phyloP scores from a whole-genome alignment of 2,329 filamentous ascomycete species.

The Calonectria honghensis region DNA sequence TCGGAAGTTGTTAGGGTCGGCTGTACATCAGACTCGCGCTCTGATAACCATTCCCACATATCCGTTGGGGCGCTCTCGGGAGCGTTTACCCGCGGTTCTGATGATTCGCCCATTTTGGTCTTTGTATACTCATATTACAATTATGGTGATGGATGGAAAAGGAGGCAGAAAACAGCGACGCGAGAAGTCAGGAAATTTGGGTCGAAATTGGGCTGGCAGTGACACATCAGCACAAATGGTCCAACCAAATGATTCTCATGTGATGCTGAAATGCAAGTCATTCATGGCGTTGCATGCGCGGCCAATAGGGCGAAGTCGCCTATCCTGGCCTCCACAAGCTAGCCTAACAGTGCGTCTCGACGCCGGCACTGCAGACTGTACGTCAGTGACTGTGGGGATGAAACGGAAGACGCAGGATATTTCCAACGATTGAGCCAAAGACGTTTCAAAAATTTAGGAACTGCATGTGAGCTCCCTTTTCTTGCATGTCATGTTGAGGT shows the following conservation, averaged over 20 bases:
- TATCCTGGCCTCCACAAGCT: background rate
- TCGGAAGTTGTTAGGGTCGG: background rate
- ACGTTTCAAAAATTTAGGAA: background rate
- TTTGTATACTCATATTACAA: background rate
- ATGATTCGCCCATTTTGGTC: background rate
- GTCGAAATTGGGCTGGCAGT: conserved; percentile 16
- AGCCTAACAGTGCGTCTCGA: background rate
- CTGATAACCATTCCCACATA: background rate
- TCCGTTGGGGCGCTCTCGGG: background rate
- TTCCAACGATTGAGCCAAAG: background rate
- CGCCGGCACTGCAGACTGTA: background rate
- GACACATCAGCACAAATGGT: background rate
- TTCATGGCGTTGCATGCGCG: background rate
- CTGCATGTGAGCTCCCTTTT: background rate
- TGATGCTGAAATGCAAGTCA: conserved; percentile 7
- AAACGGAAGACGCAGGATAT: background rate
- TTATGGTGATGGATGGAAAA: background rate
- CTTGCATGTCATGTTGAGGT: background rate
- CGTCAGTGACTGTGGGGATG: background rate
- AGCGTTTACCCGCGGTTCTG: background rate
- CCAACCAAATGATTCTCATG: conserved; percentile 5
- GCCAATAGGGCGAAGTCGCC: background rate
- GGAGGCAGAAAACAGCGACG: background rate
- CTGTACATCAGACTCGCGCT: background rate
- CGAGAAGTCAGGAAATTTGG: background rate